A percentile compares a stretch with the other conserved stretches of the same genome.
Evolutionary conservation across 305 asterid genomes (phyloP).

Genomic region (Solanum chacoense): DNA sequence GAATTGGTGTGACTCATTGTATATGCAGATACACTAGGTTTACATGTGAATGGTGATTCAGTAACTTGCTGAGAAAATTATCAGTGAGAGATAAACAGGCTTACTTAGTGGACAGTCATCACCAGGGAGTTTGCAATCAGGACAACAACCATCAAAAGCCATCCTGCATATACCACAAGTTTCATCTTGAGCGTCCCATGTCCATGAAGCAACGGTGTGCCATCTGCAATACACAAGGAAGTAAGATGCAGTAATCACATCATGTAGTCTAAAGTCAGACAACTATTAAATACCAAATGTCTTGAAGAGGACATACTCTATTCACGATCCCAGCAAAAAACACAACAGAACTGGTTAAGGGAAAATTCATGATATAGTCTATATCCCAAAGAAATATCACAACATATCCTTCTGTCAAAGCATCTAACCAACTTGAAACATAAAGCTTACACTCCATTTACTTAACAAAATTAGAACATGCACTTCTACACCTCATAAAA

Average conservation of each 20-base stretch:
- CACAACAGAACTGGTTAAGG: neutral
- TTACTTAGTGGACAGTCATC: constrained; percentile 86
- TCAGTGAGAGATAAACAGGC: constrained; percentile 1
- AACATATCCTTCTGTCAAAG: neutral
- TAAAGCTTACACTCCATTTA: neutral
- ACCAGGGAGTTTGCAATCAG: constrained; percentile 85
- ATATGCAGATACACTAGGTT: neutral
- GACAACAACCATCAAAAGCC: constrained; percentile 91
- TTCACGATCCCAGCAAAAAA: constrained; percentile 13
- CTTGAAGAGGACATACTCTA: constrained; percentile 45
- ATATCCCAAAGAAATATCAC: neutral
- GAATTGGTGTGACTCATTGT: neutral
- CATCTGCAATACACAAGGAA: constrained; percentile 20
- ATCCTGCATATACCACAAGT: constrained; percentile 86
- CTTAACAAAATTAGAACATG: neutral
- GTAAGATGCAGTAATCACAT: neutral
- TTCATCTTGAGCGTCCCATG: constrained; percentile 91
- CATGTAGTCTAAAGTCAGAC: neutral
- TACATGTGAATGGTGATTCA: neutral
- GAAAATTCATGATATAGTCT: neutral
- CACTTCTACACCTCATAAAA: neutral
- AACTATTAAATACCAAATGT: neutral
- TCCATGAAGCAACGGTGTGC: constrained; percentile 88
- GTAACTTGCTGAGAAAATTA: neutral
- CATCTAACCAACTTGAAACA: neutral